phyloP scores from a whole-genome alignment of 176 grass and related monocot genomes.

The Cenchrus fungigraminus region DNA sequence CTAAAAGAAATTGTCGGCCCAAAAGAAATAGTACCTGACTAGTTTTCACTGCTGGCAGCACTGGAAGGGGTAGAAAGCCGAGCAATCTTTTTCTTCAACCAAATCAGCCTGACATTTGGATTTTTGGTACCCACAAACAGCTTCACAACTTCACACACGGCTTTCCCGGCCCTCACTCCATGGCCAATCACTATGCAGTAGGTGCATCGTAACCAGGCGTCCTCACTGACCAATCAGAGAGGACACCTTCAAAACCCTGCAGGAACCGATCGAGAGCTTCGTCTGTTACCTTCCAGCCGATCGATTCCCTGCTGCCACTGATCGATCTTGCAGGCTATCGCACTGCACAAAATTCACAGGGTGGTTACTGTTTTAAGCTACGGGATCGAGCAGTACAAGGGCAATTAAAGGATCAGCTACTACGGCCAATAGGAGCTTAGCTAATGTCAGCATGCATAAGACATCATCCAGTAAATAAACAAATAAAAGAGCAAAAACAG shows the following conservation, averaged over 20 bases:
- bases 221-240: conserved; percentile 33
- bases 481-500: neutral
- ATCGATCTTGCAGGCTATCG: neutral
- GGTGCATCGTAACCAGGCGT: neutral
- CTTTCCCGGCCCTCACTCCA: conserved; percentile 10
- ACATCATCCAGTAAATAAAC: neutral
- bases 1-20: no score
- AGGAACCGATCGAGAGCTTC: neutral
- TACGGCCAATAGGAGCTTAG: conserved; percentile 13
- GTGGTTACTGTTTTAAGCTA: neutral
- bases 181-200: conserved; percentile 9
- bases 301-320: neutral
- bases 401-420: neutral
- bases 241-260: conserved; percentile 35
- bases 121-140: no score
- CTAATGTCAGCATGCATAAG: conserved; percentile 35
- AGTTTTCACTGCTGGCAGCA: no score
- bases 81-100: no score
- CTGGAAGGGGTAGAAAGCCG: no score
- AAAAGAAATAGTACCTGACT: no score
- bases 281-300: neutral
- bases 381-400: neutral
- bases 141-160: neutral
- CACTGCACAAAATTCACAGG: neutral
- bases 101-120: no score